Evolutionary conservation across 768 basidiomycete genomes (phyloP), one percentile per base, ranked within the genome.

Genomic region (Amanita brunnescens): DNA sequence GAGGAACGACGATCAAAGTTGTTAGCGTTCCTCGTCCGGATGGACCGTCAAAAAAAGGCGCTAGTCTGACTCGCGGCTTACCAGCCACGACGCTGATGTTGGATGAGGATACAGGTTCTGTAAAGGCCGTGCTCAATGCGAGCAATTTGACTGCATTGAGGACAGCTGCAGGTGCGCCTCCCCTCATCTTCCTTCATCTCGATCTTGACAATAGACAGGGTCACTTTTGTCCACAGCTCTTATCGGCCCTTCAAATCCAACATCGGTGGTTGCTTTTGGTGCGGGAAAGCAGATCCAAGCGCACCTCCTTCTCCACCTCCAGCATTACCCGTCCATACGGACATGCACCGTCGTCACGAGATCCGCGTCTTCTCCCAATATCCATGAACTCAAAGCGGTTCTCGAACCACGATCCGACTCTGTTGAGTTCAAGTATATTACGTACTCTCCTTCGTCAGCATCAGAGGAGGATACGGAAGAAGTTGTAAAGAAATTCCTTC

Each of bases 121-220:
- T 83, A n/a, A 83, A 76, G 55, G 90, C 86, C 0, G 67, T 94
- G 30, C 66, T 95, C 16, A 94, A 94, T 60, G 85, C 91, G 1
- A 70, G 83, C 24, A 73, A 72, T 34, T 67, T 94, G 58, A 94
- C 92, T 1, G 86, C 91, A 5, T 65, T 91, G 26, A 67, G 92
- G 38, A 95, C 87, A 51, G 90, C 90, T 46, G 87, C 87, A 55
- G 87, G 90, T 85, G 54, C 24, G 64, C 39, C 23, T 20, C 29
- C 33, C 48, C 9, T 21, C 20, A 6, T 24, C 24, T 34, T 39
- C 12, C 12, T 3, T 33, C 14, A 16, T 2, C 26, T 7, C 9
- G 44, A 37, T 5, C n/a, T 29, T 52, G 23, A 43, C 35, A 34
- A 5, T 7, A 33, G 12, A 43, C 54, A 88, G 87, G 83, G 26